Percentiles rank a stretch among this genome's conserved stretches.
Conservation (phyloP, 805 yeast genomes). For the Saturnispora saitoi region DNA sequence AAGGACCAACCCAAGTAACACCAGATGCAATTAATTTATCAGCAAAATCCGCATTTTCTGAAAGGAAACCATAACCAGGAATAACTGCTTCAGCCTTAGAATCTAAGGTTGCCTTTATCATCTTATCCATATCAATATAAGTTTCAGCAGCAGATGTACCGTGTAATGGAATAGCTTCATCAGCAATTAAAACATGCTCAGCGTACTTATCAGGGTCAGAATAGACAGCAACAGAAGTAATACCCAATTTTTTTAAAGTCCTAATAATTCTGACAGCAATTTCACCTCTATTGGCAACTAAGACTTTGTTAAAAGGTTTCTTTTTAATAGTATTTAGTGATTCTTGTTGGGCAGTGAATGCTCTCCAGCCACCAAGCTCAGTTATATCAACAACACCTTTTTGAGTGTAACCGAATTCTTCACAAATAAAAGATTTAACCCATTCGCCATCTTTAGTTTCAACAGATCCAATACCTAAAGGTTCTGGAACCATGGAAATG, state of each 20-base stretch:
- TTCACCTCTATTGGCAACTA: slow-evolving; percentile 96
- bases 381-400: slow-evolving; percentile 76
- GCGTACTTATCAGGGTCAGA: slow-evolving; percentile 88
- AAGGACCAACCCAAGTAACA: slow-evolving; percentile 91
- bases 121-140: slow-evolving; percentile 77
- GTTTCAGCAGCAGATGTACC: slow-evolving; percentile 89
- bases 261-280: slow-evolving; percentile 91
- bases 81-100: slow-evolving; percentile 90
- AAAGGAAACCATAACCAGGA: slow-evolving; percentile 95
- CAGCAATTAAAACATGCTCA: slow-evolving; percentile 78
- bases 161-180: slow-evolving; percentile 66
- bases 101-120: slow-evolving; percentile 74
- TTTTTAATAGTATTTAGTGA: slow-evolving; percentile 24
- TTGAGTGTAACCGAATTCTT: slow-evolving; percentile 71
- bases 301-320: slow-evolving; percentile 72
- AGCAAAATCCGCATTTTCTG: slow-evolving; percentile 94
- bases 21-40: slow-evolving; percentile 79
- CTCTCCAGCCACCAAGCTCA: slow-evolving; percentile 81
- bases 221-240: slow-evolving; percentile 78
- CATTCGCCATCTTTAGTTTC: slow-evolving; percentile 72
- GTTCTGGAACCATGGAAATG: slow-evolving; percentile 84
- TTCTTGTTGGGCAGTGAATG: slow-evolving; percentile 35
- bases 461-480: slow-evolving; percentile 90
- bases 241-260: slow-evolving; percentile 73
- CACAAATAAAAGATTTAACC: slow-evolving; percentile 93